Conservation (phyloP, 495 filamentous ascomycete species). For the Aspergillus homomorphus region DNA sequence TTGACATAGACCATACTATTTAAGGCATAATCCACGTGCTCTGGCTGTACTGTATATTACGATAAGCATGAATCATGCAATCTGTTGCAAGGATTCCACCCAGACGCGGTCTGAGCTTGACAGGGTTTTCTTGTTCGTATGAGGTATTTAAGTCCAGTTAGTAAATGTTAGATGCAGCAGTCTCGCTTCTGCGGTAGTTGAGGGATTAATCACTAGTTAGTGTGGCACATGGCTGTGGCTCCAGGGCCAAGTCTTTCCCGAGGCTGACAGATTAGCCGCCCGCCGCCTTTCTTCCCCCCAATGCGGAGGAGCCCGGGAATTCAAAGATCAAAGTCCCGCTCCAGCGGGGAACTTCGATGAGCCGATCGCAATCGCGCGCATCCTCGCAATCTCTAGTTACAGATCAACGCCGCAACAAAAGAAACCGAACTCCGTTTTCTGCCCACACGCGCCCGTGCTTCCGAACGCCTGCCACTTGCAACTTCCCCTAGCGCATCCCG, state of each 20-base stretch:
- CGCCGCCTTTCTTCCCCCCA: slow-evolving; percentile 10
- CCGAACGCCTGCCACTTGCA: slow-evolving; percentile 30
- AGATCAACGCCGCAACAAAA: slow-evolving; percentile 9
- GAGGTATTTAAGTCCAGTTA: not conserved
- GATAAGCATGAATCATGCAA: not conserved
- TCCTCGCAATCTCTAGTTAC: slow-evolving; percentile 21
- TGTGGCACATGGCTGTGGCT: not conserved
- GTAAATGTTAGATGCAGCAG: not conserved
- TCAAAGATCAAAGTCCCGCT: slow-evolving; percentile 22
- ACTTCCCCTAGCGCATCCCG: slow-evolving; percentile 12
- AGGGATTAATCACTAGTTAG: not conserved
- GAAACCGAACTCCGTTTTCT: not conserved
- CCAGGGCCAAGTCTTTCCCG: slow-evolving; percentile 3
- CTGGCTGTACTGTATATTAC: not conserved
- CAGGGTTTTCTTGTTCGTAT: not conserved
- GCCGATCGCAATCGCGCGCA: slow-evolving; percentile 30
- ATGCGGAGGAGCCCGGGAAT: slow-evolving; percentile 40
- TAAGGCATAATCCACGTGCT: not conserved
- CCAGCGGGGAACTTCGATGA: slow-evolving; percentile 28
- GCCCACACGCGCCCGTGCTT: slow-evolving; percentile 3
- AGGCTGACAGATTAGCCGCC: slow-evolving; percentile 4
- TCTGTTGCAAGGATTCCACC: not conserved
- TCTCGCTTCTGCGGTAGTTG: not conserved
- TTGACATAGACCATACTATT: not conserved
- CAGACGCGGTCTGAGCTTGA: not conserved